Evolutionary conservation across 2,329 filamentous ascomycete genomes (phyloP), one percentile per base, ranked within the genome.

Genomic region (Talaromyces sp.): DNA sequence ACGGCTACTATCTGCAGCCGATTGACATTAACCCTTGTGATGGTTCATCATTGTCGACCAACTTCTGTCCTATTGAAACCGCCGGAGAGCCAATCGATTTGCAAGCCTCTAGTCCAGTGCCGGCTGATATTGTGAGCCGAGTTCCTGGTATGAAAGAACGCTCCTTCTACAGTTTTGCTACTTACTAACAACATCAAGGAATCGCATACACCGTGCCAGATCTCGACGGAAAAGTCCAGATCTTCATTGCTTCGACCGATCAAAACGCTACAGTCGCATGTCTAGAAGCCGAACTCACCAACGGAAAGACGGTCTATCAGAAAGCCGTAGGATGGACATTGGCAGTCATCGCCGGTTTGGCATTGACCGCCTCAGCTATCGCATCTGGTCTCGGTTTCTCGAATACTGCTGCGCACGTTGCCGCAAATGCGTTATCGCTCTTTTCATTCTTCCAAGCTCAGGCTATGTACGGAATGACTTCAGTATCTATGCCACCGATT

Each of bases 391-490:
- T 97, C 4, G 94, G 94, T 8, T 93, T 97, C 78, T 92, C 92
- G 60, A 97, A 97, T 76, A 94, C 94, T 5, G 93, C 94, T 53
- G 93, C 94, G 58, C 94, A 98, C 78, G 91, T 98, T 69, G 94
- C 94, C 63, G 91, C 93, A 63, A 97, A 96, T 75, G 92, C 94
- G 2, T 85, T 97, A 68, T 95, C 93, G n/a, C 88, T 98, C 31
- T 97, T 97, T 76, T 87, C 90, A 68, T 97, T 96, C 79, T 97
- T 97, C 84, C 94, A 98, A 79, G 88, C 92, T 3, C 93, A 97
- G 79, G 93, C 94, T 29, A 92, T 97, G 78, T 84, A 97, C 72
- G 93, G 93, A 69, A 89, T 97, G 79, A 91, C 89, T 63, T 87
- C 90, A n/a, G 90, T 97, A 11, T 83, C 85, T 51, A 85, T 97